These are phyloP conservation scores for Guillardia theta DNA, from an alignment of 78 protist genomes.

Conservation along the genomic window DNA sequence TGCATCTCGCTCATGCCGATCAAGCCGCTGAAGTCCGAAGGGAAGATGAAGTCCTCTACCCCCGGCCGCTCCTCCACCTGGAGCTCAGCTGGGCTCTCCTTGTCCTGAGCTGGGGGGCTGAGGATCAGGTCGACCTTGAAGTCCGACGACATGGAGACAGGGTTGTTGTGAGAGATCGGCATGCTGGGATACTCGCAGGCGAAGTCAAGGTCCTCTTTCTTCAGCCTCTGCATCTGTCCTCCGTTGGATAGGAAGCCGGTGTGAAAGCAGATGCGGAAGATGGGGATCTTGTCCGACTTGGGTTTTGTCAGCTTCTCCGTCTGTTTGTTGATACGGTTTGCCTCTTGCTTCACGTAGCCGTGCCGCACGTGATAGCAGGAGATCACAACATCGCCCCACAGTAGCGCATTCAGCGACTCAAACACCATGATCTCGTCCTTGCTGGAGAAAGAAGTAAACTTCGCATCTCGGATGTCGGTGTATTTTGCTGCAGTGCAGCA, in stretches of 20 bases:
- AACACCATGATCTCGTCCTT: constrained; percentile 32
- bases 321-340: neutral
- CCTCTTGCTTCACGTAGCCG: neutral
- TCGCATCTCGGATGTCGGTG: neutral
- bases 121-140: neutral
- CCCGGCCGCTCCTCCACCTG: neutral
- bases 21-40: constrained; percentile 15
- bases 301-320: neutral
- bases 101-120: neutral
- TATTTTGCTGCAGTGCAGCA: neutral
- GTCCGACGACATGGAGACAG: too few species aligned
- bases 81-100: neutral
- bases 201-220: neutral
- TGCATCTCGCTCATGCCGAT: neutral
- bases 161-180: too few species aligned
- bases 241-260: neutral
- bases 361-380: neutral
- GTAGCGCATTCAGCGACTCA: neutral
- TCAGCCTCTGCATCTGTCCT: constrained; percentile 19
- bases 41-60: neutral
- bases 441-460: neutral
- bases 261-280: constrained; percentile 38
- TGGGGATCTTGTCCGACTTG: neutral
- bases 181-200: neutral
- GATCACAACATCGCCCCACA: constrained; percentile 42